Base-by-base conservation (phyloP, 345 rosid species). In the Gossypium ekmanianum region DNA sequence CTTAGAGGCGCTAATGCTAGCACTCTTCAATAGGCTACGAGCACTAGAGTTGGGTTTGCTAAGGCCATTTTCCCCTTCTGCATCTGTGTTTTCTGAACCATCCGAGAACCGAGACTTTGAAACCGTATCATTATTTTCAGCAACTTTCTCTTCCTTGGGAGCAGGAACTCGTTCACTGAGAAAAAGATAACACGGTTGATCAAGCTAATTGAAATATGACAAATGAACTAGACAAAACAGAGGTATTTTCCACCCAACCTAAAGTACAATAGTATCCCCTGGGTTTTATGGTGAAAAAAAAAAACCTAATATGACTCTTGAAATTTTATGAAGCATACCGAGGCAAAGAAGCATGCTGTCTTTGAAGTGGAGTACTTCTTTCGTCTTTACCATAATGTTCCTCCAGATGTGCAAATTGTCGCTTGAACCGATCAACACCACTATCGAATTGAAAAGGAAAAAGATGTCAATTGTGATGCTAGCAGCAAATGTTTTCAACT, bases 321-420 rank as follows among this genome's bases (percentile, higher is more conserved):
- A 58, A 74, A 6, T 51, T 75, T 67, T 54, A 48, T 10, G 11
- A 20, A 24, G 74, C 77, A n/a, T 84, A 93, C 99, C 99, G 84
- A 56, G 99, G 99, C 87, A 95, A 86, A 45, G 98, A 95, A 80
- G 96, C 99, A 75, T 95, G 97, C 62, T 89, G 98, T 59, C 97
- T 85, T 74, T 85, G 97, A 68, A 95, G 92, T 18, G 97, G 98
- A 56, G 91, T 74, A 79, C 85, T 73, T 82, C 83, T 87, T 86
- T 90, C 97, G 27, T 98, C 98, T 82, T 86, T 95, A 71, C 96
- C 89, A 67, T 82, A 79, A 80, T 87, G 85, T 83, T 95, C 99
- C 83, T 93, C 99, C 68, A 95, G 91, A 81, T 95, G 97, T 9
- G 99, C 99, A 85, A 95, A 95, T 79, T 95, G 99, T 78, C 97